A percentile compares a stretch with the other conserved stretches of the same genome.
These are phyloP conservation scores for Annona cherimola DNA, from an alignment of 164 flowering plant species.

Conservation along the genomic window DNA sequence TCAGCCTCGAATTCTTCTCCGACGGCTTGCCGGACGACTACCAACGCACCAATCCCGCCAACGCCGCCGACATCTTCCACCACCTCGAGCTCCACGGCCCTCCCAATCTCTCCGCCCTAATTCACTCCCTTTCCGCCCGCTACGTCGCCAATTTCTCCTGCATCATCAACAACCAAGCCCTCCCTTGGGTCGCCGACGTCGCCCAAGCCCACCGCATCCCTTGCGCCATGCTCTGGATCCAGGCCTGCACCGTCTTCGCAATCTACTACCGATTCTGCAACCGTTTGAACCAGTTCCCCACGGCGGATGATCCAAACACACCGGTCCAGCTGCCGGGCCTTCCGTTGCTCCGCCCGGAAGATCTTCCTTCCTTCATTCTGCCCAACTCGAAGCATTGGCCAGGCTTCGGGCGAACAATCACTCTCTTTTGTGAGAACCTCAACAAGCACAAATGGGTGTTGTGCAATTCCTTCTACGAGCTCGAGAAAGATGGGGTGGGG, in stretches of 20 bases:
- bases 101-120: constrained; percentile 20
- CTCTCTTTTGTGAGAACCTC: constrained; percentile 47
- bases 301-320: neutral
- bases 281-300: neutral
- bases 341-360: constrained; percentile 48
- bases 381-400: constrained; percentile 37
- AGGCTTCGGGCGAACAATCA: constrained; percentile 18
- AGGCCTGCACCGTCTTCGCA: constrained; percentile 48
- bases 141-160: neutral
- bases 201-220: constrained; percentile 42
- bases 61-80: constrained; percentile 19
- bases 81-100: constrained; percentile 20
- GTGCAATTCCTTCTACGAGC: constrained; percentile 60
- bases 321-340: constrained; percentile 46
- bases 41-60: constrained; percentile 12
- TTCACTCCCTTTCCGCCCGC: neutral
- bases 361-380: constrained; percentile 60
- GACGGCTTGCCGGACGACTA: constrained; percentile 31
- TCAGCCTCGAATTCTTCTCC: constrained; percentile 31
- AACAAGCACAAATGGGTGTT: constrained; percentile 46
- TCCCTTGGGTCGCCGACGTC: constrained; percentile 69
- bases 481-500: constrained; percentile 45
- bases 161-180: constrained; percentile 53
- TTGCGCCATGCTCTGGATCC: constrained; percentile 60
- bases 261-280: constrained; percentile 45